Evolutionary conservation across 768 basidiomycete species (phyloP).

Genomic region (Pseudohyphozyma bogoriensis): DNA sequence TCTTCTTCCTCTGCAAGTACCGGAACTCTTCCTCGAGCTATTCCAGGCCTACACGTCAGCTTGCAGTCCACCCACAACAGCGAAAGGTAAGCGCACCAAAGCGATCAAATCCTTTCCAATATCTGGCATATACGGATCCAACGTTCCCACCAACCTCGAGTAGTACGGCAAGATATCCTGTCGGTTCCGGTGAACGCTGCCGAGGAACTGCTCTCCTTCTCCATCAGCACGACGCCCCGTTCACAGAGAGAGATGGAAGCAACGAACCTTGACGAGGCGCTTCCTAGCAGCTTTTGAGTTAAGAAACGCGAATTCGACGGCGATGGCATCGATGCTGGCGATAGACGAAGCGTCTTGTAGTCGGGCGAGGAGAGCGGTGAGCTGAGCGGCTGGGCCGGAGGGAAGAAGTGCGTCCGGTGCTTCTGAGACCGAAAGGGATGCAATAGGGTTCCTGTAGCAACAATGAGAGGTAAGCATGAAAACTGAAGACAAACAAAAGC

Average conservation of each 20-base stretch:
- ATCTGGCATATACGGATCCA: slow-evolving; percentile 89
- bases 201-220: slow-evolving; percentile 59
- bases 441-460: slow-evolving; percentile 7
- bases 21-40: slow-evolving; percentile 95
- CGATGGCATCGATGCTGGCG: slow-evolving; percentile 78
- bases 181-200: slow-evolving; percentile 73
- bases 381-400: slow-evolving; percentile 76
- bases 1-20: slow-evolving; percentile 88
- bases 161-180: slow-evolving; percentile 89
- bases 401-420: slow-evolving; percentile 53
- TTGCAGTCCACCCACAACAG: neutral
- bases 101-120: slow-evolving; percentile 71
- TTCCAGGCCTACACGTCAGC: neutral
- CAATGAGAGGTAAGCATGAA: neutral
- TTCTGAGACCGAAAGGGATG: neutral
- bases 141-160: slow-evolving; percentile 72
- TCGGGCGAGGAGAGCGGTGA: slow-evolving; percentile 79
- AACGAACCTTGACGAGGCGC: slow-evolving; percentile 64
- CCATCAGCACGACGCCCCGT: slow-evolving; percentile 3
- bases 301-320: slow-evolving; percentile 88
- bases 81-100: slow-evolving; percentile 44
- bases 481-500: neutral
- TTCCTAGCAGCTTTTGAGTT: slow-evolving; percentile 96
- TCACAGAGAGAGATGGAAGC: neutral
- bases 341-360: slow-evolving; percentile 91